Evolutionary conservation across 495 filamentous ascomycete genomes (phyloP).

Genomic region (Astrothelium macrocarpum): DNA sequence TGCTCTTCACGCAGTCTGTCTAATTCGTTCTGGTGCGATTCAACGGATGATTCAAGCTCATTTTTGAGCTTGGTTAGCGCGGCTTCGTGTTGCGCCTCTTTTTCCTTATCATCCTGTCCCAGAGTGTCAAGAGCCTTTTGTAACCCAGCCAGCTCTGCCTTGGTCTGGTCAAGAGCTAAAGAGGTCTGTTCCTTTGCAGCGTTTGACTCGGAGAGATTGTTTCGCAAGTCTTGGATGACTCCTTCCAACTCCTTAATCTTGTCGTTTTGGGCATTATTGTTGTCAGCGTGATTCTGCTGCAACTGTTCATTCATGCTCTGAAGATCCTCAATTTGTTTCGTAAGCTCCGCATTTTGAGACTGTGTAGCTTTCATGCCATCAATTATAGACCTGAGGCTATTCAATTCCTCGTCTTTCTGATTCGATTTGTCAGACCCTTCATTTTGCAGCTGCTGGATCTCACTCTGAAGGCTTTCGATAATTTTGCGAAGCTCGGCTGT

Average conservation of each 20-base stretch:
- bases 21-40: neutral
- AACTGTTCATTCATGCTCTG: neutral
- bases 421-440: neutral
- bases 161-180: neutral
- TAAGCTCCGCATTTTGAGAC: neutral
- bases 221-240: neutral
- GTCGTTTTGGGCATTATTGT: neutral
- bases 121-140: slow-evolving; percentile 1
- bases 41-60: neutral
- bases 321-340: neutral
- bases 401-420: neutral
- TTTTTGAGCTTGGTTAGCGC: neutral
- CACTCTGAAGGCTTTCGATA: neutral
- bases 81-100: neutral
- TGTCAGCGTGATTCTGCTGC: neutral
- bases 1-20: neutral
- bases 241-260: neutral
- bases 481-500: neutral
- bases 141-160: neutral
- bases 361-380: neutral
- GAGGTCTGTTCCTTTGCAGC: neutral
- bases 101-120: neutral
- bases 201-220: neutral
- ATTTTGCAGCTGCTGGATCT: neutral
- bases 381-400: neutral